A percentile compares a stretch with the other conserved stretches of the same genome.
Conservation (phyloP, 192 early-diverging fungal species). For the Phlyctochytrium bullatum region DNA sequence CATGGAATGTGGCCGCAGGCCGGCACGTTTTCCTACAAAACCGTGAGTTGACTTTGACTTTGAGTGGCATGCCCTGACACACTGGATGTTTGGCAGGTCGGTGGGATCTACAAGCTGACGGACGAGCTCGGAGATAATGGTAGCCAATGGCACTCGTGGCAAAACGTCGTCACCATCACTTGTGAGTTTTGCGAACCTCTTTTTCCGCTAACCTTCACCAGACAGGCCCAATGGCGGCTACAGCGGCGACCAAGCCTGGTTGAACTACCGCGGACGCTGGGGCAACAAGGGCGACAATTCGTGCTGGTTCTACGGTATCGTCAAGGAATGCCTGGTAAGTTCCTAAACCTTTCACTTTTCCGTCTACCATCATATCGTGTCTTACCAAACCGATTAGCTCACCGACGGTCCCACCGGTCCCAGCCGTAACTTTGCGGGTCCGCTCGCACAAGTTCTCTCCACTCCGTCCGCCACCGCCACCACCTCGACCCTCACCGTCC, state of each 20-base stretch:
- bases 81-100: too few relatives aligned
- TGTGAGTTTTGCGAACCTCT: not conserved
- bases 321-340: not conserved
- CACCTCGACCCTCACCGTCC: too few relatives aligned
- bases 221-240: constrained; percentile 8
- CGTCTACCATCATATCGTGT: not conserved
- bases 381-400: not conserved
- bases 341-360: not conserved
- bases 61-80: too few relatives aligned
- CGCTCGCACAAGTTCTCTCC: not conserved
- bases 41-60: too few relatives aligned
- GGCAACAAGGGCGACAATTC: not conserved
- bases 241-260: not conserved
- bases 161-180: constrained; percentile 5
- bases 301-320: constrained; percentile 3
- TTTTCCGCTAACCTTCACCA: not conserved
- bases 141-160: not conserved
- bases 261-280: constrained; percentile 6
- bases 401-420: not conserved
- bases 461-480: too few relatives aligned
- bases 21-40: not conserved
- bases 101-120: constrained; percentile 7
- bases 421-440: constrained; percentile 6
- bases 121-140: constrained; percentile 4
- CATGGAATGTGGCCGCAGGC: constrained; percentile 10